Percentiles rank a stretch among this genome's conserved stretches.
Conservation (phyloP, 805 yeast species). For the Lipomyces lipofer region DNA sequence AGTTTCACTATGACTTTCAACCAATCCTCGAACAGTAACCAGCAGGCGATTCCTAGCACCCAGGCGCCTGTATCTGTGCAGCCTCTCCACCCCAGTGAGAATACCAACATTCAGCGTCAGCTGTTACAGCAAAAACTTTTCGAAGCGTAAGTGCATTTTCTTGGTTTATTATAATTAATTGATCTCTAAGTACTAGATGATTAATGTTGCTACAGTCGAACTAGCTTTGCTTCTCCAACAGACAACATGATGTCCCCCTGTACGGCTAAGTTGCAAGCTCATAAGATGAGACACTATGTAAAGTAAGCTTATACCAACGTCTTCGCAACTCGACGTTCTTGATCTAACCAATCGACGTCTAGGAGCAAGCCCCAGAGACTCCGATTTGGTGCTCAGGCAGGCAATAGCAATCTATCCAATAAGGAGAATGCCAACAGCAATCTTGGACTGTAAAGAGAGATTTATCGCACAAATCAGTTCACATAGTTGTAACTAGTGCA, state of each 20-base stretch:
- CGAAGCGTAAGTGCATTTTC: conserved; percentile 20
- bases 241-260: conserved; percentile 61
- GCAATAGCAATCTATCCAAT: background rate
- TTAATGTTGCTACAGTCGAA: conserved; percentile 19
- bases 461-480: background rate
- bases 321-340: background rate
- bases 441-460: conserved; percentile 10
- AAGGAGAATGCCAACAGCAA: conserved; percentile 20
- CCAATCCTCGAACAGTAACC: background rate
- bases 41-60: too few species aligned
- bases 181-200: background rate
- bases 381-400: conserved; percentile 17
- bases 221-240: conserved; percentile 53
- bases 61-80: background rate
- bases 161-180: background rate
- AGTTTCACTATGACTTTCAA: background rate
- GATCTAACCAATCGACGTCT: background rate
- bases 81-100: conserved; percentile 12
- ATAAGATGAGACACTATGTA: conserved; percentile 46
- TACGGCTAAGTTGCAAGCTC: conserved; percentile 55
- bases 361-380: conserved; percentile 30
- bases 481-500: background rate
- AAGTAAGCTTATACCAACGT: conserved; percentile 36
- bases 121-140: conserved; percentile 25
- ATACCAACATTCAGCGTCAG: conserved; percentile 20